Conservation (phyloP, 495 filamentous ascomycete genomes). For the Aspergillus ellipticus region DNA sequence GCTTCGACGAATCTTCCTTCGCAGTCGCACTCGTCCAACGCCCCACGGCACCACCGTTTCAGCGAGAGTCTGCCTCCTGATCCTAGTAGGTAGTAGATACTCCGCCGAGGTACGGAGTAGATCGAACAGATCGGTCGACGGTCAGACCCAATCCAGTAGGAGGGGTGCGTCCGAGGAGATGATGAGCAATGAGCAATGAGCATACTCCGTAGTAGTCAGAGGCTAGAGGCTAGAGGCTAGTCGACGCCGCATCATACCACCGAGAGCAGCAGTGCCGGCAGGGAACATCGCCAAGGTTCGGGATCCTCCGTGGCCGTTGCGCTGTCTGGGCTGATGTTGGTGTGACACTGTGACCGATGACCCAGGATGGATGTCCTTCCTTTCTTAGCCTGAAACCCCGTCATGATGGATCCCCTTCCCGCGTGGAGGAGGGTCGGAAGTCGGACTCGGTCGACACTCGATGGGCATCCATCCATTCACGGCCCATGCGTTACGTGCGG, state of each 20-base stretch:
- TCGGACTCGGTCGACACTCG: neutral
- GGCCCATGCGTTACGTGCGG: neutral
- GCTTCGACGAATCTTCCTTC: no score
- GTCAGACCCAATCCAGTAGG: no score
- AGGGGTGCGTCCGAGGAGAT: no score
- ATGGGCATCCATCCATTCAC: neutral
- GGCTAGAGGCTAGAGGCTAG: no score
- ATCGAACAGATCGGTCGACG: no score
- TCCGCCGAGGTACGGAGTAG: no score
- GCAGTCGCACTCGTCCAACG: neutral
- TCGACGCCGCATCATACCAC: constrained; percentile 20
- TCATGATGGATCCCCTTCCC: constrained; percentile 5
- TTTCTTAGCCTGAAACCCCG: constrained; percentile 2
- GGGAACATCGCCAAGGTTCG: constrained; percentile 6
- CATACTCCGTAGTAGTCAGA: no score
- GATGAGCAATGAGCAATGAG: no score
- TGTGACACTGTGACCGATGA: neutral
- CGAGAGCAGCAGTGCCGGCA: neutral
- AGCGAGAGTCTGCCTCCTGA: no score
- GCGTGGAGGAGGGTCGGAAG: constrained; percentile 3
- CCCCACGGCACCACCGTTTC: neutral
- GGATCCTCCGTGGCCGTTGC: constrained; percentile 8
- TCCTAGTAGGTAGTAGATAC: no score
- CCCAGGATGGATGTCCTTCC: neutral
- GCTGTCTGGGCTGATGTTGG: constrained; percentile 2